These are phyloP conservation scores for Leccinum aurantiacum DNA, from an alignment of 768 basidiomycete genomes.

Conservation along the genomic window DNA sequence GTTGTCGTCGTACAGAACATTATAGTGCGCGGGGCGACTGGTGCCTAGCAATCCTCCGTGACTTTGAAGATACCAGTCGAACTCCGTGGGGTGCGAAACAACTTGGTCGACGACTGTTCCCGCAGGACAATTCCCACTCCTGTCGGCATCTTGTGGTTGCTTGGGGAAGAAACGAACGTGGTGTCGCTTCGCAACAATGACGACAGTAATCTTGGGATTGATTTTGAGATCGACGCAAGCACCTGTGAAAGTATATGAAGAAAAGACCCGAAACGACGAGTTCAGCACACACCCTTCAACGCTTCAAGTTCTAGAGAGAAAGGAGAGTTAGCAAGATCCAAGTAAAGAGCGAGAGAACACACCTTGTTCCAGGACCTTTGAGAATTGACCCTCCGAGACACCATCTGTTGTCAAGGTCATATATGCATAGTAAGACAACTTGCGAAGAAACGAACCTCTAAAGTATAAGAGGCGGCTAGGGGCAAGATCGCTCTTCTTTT, in stretches of 20 bases:
- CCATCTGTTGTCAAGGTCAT: slow-evolving; percentile 39
- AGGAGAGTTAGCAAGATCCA: slow-evolving; percentile 1
- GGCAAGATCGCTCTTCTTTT: slow-evolving; percentile 45
- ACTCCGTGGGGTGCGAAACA: slow-evolving; percentile 68
- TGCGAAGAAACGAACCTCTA: slow-evolving; percentile 46
- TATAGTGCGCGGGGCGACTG: slow-evolving; percentile 64
- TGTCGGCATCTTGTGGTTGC: slow-evolving; percentile 48
- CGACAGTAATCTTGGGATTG: slow-evolving; percentile 66
- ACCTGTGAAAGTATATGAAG: slow-evolving; percentile 37
- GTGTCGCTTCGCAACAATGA: slow-evolving; percentile 71
- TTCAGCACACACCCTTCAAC: slow-evolving; percentile 48
- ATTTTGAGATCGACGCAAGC: slow-evolving; percentile 63
- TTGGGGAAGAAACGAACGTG: slow-evolving; percentile 55
- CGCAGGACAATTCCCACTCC: slow-evolving; percentile 70
- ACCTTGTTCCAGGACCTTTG: slow-evolving; percentile 54
- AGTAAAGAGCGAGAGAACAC: slow-evolving; percentile 10
- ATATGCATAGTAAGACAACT: neutral
- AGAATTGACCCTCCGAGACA: slow-evolving; percentile 57
- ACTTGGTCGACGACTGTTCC: slow-evolving; percentile 77
- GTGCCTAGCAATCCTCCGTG: slow-evolving; percentile 80
- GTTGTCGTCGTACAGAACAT: slow-evolving; percentile 48
- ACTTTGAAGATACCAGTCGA: slow-evolving; percentile 77
- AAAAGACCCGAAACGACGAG: neutral
- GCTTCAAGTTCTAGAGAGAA: slow-evolving; percentile 50
- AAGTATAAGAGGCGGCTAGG: slow-evolving; percentile 78